These are phyloP conservation scores for Chlamydomonas sp. DNA, from an alignment of 139 green algal genomes.

Conservation along the genomic window DNA sequence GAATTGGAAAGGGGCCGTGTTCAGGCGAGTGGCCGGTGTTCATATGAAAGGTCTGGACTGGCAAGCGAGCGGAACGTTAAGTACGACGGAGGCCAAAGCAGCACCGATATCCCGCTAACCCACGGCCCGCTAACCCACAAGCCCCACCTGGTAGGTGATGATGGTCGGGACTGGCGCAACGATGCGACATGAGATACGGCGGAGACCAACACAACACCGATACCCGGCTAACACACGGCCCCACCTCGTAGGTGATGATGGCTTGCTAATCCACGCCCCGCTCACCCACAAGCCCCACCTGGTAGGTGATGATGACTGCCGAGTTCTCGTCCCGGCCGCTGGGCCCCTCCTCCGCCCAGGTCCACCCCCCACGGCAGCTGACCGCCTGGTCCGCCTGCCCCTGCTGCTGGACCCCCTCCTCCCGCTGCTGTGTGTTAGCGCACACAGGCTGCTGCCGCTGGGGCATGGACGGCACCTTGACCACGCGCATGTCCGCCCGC, in stretches of 20 bases:
- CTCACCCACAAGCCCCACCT: conserved; percentile 50
- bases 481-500: conserved; percentile 49
- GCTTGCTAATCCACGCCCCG: not conserved
- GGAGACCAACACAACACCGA: no score
- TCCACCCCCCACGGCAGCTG: not conserved
- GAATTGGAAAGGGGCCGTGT: no score
- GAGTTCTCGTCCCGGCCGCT: conserved; percentile 87
- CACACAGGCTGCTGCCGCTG: no score
- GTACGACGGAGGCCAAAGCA: no score
- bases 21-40: no score
- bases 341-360: conserved; percentile 52
- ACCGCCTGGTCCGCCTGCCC: not conserved
- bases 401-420: not conserved
- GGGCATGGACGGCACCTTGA: conserved; percentile 47
- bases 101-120: no score
- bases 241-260: not conserved
- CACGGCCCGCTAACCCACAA: not conserved
- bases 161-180: no score
- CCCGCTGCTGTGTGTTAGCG: no score
- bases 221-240: no score
- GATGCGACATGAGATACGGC: no score
- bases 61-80: no score
- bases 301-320: conserved; percentile 74
- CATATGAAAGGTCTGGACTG: no score
- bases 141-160: conserved; percentile 74